Conservation (phyloP, 2,329 filamentous ascomycete species). For the Aspergillus sp. region DNA sequence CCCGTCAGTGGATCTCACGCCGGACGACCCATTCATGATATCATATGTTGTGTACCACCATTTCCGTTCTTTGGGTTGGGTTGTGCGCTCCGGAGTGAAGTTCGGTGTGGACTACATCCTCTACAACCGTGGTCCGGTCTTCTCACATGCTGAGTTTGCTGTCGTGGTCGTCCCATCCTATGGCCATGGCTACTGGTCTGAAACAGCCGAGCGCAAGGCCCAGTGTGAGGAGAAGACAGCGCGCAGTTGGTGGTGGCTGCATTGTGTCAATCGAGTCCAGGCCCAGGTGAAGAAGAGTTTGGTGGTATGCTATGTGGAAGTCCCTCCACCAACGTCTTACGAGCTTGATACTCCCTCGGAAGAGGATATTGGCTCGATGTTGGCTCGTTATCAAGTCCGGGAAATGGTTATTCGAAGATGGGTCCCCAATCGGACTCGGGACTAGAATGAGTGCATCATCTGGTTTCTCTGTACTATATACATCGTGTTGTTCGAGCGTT, state of each 20-base stretch:
- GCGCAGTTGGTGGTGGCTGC: constrained; percentile 61
- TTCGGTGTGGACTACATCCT: constrained; percentile 95
- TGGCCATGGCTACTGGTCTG: constrained; percentile 69
- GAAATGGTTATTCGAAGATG: constrained; percentile 82
- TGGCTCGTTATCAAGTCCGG: constrained; percentile 73
- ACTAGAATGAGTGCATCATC: constrained; percentile 41
- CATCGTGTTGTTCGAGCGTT: background rate
- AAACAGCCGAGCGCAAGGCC: constrained; percentile 50
- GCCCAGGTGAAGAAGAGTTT: constrained; percentile 88
- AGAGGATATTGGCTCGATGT: constrained; percentile 61
- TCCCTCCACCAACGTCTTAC: constrained; percentile 67
- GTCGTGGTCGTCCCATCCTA: constrained; percentile 83
- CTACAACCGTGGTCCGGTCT: constrained; percentile 89
- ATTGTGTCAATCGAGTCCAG: constrained; percentile 86
- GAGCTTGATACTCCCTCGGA: constrained; percentile 38
- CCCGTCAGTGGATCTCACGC: constrained; percentile 52
- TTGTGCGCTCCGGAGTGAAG: constrained; percentile 87
- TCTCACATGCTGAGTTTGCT: constrained; percentile 92
- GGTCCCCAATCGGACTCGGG: constrained; percentile 76
- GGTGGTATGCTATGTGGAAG: constrained; percentile 86
- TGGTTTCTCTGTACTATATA: constrained; percentile 4
- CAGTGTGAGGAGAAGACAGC: constrained; percentile 52
- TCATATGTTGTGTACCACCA: constrained; percentile 93
- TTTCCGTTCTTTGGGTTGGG: constrained; percentile 93
- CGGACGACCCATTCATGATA: constrained; percentile 82